These are phyloP conservation scores for Achlya hypogyna DNA, from an alignment of 352 stramenopile genomes.

Conservation along the genomic window DNA sequence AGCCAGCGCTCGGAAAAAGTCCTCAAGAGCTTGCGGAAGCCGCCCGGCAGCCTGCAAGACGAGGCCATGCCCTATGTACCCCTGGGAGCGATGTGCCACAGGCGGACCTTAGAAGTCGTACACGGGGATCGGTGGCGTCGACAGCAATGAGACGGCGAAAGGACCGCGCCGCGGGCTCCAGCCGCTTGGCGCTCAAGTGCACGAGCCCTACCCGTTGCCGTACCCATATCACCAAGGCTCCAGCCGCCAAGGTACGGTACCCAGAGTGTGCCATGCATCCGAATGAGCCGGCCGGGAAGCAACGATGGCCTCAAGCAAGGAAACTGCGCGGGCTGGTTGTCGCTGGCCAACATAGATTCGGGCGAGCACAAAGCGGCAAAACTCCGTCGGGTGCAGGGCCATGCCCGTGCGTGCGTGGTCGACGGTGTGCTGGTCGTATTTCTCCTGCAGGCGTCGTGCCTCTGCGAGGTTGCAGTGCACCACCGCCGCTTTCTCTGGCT, in stretches of 20 bases:
- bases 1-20: too few species aligned
- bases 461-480: slow-evolving; percentile 18
- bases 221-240: neutral
- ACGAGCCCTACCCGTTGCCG: too few species aligned
- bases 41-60: too few species aligned
- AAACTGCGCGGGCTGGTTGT: neutral
- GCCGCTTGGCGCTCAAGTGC: too few species aligned
- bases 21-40: too few species aligned
- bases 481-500: neutral
- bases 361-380: slow-evolving; percentile 2
- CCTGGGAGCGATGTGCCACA: too few species aligned
- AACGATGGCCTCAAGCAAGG: neutral
- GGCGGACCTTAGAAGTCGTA: too few species aligned
- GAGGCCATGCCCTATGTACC: too few species aligned
- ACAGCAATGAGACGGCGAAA: too few species aligned
- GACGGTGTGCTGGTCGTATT: neutral
- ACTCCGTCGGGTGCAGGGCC: neutral
- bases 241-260: too few species aligned
- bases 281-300: neutral
- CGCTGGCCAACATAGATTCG: neutral
- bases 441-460: neutral
- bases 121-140: too few species aligned
- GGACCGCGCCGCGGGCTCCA: too few species aligned
- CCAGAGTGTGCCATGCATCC: neutral
- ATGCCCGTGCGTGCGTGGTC: neutral